phyloP scores from a whole-genome alignment of 192 early-diverging fungal species.

The Linnemannia zychae region DNA sequence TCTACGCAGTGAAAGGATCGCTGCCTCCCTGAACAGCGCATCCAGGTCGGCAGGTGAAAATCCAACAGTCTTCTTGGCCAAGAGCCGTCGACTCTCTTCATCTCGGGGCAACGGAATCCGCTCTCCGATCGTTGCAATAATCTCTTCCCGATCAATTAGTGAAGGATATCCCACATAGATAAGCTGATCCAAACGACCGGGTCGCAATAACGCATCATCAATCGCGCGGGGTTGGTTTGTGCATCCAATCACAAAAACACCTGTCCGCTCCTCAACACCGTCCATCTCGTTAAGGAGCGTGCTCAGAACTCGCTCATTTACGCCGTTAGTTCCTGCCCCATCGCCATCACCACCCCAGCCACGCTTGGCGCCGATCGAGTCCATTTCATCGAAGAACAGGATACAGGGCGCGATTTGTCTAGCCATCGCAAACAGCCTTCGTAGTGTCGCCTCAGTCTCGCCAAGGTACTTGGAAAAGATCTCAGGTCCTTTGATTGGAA shows the following conservation, averaged over 20 bases:
- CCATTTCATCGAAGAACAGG: slow-evolving; percentile 96
- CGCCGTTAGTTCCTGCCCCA: slow-evolving; percentile 75
- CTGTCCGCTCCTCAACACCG: slow-evolving; percentile 87
- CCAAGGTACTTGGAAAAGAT: slow-evolving; percentile 98
- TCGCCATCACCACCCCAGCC: slow-evolving; percentile 65
- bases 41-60: slow-evolving; percentile 87
- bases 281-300: slow-evolving; percentile 99
- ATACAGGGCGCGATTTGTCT: slow-evolving; percentile 89
- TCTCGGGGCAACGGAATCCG: slow-evolving; percentile 69
- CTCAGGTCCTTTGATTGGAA: slow-evolving; percentile 86
- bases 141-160: slow-evolving; percentile 71
- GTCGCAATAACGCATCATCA: slow-evolving; percentile 86
- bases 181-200: slow-evolving; percentile 90
- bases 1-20: slow-evolving; percentile 34
- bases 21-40: slow-evolving; percentile 67
- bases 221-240: slow-evolving; percentile 91
- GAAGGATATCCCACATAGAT: slow-evolving; percentile 78
- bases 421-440: slow-evolving; percentile 89
- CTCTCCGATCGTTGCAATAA: slow-evolving; percentile 74
- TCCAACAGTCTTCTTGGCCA: slow-evolving; percentile 72
- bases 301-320: slow-evolving; percentile 91
- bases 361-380: slow-evolving; percentile 89
- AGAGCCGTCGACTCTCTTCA: slow-evolving; percentile 51
- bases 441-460: slow-evolving; percentile 86
- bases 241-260: slow-evolving; percentile 92